Evolutionary conservation across 345 rosid species (phyloP).

Genomic region (Euclidium syriacum): DNA sequence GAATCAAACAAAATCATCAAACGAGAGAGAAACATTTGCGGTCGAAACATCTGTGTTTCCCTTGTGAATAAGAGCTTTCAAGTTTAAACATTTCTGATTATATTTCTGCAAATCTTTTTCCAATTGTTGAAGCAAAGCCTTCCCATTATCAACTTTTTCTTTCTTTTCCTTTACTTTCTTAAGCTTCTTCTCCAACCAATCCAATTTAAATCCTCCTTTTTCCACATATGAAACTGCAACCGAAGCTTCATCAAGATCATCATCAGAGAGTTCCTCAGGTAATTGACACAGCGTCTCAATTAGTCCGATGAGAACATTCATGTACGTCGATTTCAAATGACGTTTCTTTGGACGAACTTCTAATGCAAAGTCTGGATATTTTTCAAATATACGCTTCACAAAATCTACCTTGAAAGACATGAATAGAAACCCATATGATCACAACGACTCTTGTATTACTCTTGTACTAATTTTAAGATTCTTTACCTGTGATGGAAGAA

Average conservation of each 20-base stretch:
- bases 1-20: slow-evolving; percentile 8
- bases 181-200: slow-evolving; percentile 8
- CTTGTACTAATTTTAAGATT: too few species aligned
- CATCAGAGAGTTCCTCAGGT: background rate
- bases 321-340: background rate
- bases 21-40: background rate
- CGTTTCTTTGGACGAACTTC: background rate
- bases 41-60: background rate
- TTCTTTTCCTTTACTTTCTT: background rate
- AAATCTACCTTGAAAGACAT: background rate
- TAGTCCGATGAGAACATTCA: background rate
- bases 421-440: too few species aligned
- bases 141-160: background rate
- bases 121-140: background rate
- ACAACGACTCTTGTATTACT: too few species aligned
- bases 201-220: background rate
- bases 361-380: background rate
- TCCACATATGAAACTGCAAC: background rate
- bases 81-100: background rate
- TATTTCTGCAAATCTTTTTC: background rate
- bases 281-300: background rate
- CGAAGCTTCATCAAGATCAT: background rate
- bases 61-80: too few species aligned
- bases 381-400: background rate
- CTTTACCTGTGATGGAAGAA: background rate